These are phyloP conservation scores for Carex myosuroides DNA, from an alignment of 176 grass and related monocot species.

Conservation along the genomic window DNA sequence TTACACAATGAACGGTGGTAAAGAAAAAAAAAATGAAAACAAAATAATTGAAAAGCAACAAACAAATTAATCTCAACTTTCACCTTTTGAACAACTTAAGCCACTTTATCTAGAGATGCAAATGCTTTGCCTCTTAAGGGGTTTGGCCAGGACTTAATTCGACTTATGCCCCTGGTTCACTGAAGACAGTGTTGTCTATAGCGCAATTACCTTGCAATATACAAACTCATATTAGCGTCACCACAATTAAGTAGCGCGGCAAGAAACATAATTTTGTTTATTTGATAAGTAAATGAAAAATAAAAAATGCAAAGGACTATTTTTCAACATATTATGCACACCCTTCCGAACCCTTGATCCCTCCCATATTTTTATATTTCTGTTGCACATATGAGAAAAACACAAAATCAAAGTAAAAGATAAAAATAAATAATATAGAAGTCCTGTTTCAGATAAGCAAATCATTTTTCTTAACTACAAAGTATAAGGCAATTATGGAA, in stretches of 20 bases:
- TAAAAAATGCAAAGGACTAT: neutral
- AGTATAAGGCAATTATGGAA: neutral
- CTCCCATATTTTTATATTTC: neutral
- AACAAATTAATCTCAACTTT: neutral
- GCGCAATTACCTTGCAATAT: conserved; percentile 42
- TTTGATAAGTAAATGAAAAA: neutral
- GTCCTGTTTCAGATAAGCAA: neutral
- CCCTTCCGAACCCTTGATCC: neutral
- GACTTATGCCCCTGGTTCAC: conserved; percentile 71
- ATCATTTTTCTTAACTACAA: neutral
- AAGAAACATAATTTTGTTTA: neutral
- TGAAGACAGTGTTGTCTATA: conserved; percentile 43
- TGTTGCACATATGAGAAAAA: neutral
- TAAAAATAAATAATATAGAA: neutral
- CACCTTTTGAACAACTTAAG: conserved; percentile 90
- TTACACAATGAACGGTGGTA: neutral
- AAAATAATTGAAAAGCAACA: neutral
- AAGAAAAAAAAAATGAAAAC: neutral
- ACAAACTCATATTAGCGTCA: conserved; percentile 11
- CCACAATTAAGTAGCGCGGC: neutral
- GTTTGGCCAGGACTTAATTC: conserved; percentile 82
- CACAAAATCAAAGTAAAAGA: neutral
- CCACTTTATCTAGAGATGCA: conserved; percentile 89
- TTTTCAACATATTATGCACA: neutral
- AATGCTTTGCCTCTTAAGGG: conserved; percentile 92